Evolutionary conservation across 2,329 filamentous ascomycete genomes (phyloP), one percentile per base, ranked within the genome.

Genomic region (Ceratocystiopsis sp.): DNA sequence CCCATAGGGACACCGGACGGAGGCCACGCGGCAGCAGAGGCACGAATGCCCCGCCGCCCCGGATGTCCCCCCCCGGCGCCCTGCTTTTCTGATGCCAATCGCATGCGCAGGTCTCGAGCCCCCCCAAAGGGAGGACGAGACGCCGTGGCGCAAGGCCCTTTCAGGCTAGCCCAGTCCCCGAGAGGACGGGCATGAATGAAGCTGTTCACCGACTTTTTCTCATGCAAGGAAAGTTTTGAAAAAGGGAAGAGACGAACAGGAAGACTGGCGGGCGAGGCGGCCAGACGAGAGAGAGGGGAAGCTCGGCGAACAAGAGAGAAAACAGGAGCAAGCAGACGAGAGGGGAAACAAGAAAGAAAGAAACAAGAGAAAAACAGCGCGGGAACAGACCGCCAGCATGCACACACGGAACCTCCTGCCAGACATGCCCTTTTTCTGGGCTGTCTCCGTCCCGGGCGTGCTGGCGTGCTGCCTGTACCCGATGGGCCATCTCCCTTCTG

Each of bases 121-220:
- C 35, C 25, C 36, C 21, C 18, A 38, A 38, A 16, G 15, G 16
- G 41, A 25, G 14, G 32, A 39, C 14, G 29, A 34, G 14, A 37
- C 19, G 37, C 12, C 37, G 47, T 50, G 42, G 49, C 49, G 49
- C 49, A 49, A 47, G 42, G 46, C 48, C 49, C 40, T 51, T 49
- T 51, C 49, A 47, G 49, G 48, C 46, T 42, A 47, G 48, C 48
- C 29, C 42, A 38, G 10, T 25, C 32, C 41, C 9, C 15, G 35
- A 38, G 25, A 33, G 10, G 15, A 3, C 15, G 33, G 12, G 43
- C 45, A 42, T 43, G 8, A 3, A 47, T 49, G 49, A 51, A 51
- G 49, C 49, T 50, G 46, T 51, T 51, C 49, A 51, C 49, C 49
- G 49, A 51, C 49, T 51, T 51, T 51, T 50, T 51, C 49, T 48